Evolutionary conservation across 208 protist genomes (phyloP).

Genomic region (Wallacemonas rigidus): DNA sequence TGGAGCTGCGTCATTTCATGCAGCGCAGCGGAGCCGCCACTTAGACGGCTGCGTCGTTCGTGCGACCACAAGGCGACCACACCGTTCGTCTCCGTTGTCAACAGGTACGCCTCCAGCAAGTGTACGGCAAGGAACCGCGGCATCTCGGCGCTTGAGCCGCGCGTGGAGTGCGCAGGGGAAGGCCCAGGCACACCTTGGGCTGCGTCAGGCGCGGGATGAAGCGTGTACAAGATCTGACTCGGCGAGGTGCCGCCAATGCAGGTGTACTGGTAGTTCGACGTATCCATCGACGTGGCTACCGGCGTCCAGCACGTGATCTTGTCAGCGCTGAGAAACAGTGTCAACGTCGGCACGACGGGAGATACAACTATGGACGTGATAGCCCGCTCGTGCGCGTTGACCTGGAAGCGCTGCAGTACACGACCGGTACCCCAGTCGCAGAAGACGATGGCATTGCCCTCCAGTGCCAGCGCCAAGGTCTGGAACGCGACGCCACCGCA

Average conservation of each 20-base stretch:
- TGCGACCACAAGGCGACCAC: slow-evolving; percentile 38
- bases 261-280: slow-evolving; percentile 22
- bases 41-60: not conserved
- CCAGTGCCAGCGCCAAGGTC: slow-evolving; percentile 7
- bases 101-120: slow-evolving; percentile 14
- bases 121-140: slow-evolving; percentile 31
- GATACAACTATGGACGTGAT: slow-evolving; percentile 23
- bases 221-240: slow-evolving; percentile 14
- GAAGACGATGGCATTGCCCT: slow-evolving; percentile 32
- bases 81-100: slow-evolving; percentile 41
- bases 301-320: slow-evolving; percentile 46
- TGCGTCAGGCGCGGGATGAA: not conserved
- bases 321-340: slow-evolving; percentile 40
- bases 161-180: not conserved
- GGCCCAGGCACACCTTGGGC: not conserved
- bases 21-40: slow-evolving; percentile 3
- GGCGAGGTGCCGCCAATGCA: slow-evolving; percentile 29
- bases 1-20: slow-evolving; percentile 13
- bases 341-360: not conserved
- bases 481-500: slow-evolving; percentile 38
- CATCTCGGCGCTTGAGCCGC: not conserved
- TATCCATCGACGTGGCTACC: slow-evolving; percentile 2
- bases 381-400: slow-evolving; percentile 24
- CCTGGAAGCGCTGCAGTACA: slow-evolving; percentile 31
- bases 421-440: slow-evolving; percentile 46